Evolutionary conservation across 306 rosid species (phyloP), one percentile per base, ranked within the genome.

Genomic region (Luffa aegyptiaca): DNA sequence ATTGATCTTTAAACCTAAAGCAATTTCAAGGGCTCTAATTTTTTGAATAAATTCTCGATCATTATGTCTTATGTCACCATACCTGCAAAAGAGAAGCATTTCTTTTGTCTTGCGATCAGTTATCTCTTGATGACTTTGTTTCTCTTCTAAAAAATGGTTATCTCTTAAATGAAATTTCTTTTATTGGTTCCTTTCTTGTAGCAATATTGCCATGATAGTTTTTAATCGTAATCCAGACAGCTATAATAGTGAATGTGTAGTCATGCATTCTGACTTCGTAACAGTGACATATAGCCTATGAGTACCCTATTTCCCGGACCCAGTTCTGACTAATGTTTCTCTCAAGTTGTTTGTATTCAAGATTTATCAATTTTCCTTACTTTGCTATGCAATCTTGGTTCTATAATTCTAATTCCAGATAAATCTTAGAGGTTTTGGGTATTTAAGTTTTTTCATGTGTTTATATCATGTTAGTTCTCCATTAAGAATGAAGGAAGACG

Each of bases 401-500:
- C 39, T 61, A 4, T 5, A 12, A 3, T 6, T 31, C n/a, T 61
- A 61, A 58, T 61, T 61, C 36, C 68, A 31, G 75, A 8, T 42
- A 14, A 41, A 10, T 68, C 75, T 18, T 18, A 2, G 46, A 41
- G 35, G 33, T 42, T 68, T 18, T n/a, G 52, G 52, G 10, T 41
- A 68, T 41, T 52, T 41, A 68, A 68, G 75, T 18, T 8, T 65
- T 64, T 65, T 39, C 76, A 68, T 14, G 63, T 18, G 64, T 37
- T 48, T 45, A 36, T 41, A 77, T 82, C 65, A n/a, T 71, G 49
- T 16, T 90, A 92, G 98, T 82, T 94, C 97, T 69, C 95, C 97
- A 2, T 88, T 94, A 59, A 91, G 79, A 87, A 85, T 92, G 84
- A 90, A 90, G 82, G 98, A 94, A 62, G 97, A 94, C 68, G 98